These are phyloP conservation scores for Xylaria sp. DNA, from an alignment of 2,329 filamentous ascomycete species.

Conservation along the genomic window DNA sequence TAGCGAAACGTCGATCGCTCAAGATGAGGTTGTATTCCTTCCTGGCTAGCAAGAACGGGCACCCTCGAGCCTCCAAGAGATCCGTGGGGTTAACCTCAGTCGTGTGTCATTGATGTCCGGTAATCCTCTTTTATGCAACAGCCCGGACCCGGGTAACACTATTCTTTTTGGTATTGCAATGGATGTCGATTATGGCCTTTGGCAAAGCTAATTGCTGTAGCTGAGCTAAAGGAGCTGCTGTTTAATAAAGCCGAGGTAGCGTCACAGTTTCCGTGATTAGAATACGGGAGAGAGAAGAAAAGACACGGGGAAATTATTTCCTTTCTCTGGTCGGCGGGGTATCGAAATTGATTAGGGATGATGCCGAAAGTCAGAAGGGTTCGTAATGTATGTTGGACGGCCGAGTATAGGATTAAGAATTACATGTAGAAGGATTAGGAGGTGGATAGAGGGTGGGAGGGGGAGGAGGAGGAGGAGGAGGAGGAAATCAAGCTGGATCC, in stretches of 20 bases:
- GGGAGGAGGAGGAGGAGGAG: background rate
- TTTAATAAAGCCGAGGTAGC: conserved; percentile 18
- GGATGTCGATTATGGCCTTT: background rate
- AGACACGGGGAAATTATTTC: conserved; percentile 11
- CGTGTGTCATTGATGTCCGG: conserved; percentile 20
- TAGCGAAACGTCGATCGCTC: conserved; percentile 7
- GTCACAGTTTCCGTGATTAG: conserved; percentile 22
- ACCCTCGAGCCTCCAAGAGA: conserved; percentile 12
- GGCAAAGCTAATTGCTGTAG: conserved; percentile 4
- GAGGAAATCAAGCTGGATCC: conserved; percentile 13
- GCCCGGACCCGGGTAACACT: background rate
- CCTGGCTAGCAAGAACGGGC: background rate
- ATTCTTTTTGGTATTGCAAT: conserved; percentile 19
- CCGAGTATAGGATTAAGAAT: too few species aligned
- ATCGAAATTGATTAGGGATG: conserved; percentile 10
- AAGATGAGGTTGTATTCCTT: conserved; percentile 8
- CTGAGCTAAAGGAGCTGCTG: conserved; percentile 5
- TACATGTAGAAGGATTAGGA: background rate
- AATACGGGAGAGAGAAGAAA: background rate
- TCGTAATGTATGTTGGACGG: too few species aligned
- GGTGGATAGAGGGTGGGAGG: background rate
- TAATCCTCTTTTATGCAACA: conserved; percentile 11
- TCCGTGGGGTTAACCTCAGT: conserved; percentile 17
- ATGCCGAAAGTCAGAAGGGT: background rate
- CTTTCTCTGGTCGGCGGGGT: conserved; percentile 1